phyloP scores from a whole-genome alignment of 225 moss, liverwort and hornwort species.

The Thuidium tamariscinum region DNA sequence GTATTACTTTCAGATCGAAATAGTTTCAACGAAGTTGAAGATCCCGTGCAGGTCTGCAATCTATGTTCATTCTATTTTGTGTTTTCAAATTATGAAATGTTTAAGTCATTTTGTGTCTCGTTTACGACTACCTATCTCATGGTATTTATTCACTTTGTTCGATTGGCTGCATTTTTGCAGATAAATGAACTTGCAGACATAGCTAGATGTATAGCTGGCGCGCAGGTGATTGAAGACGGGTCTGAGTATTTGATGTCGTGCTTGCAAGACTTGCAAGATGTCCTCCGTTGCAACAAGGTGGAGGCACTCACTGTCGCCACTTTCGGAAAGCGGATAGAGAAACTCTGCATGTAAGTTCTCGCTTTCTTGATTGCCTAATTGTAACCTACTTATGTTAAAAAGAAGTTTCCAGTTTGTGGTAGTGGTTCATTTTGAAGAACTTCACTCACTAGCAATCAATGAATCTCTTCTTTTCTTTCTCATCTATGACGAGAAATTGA shows the following conservation, averaged over 20 bases:
- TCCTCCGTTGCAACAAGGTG: conserved; percentile 72
- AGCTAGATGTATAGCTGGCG: conserved; percentile 71
- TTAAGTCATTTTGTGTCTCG: not conserved
- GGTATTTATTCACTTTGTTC: not conserved
- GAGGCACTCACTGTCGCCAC: conserved; percentile 82
- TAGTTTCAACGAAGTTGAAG: conserved; percentile 55
- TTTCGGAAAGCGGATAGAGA: conserved; percentile 89
- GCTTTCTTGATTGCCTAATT: not conserved
- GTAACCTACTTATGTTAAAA: not conserved
- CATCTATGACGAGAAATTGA: not conserved
- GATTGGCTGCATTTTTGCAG: conserved; percentile 25
- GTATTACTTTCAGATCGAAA: conserved; percentile 62
- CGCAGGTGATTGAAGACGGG: conserved; percentile 52
- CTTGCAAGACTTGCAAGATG: conserved; percentile 92
- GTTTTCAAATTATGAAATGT: not conserved
- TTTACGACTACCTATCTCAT: not conserved
- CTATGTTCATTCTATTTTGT: not conserved
- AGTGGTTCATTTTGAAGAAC: not conserved
- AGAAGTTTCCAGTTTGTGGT: not conserved
- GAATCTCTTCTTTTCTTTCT: not conserved
- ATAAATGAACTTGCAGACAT: conserved; percentile 85
- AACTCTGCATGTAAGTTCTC: conserved; percentile 57
- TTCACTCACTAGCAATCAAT: not conserved
- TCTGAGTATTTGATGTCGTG: conserved; percentile 69
- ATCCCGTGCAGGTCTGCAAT: conserved; percentile 60